Base-by-base conservation (phyloP, 495 filamentous ascomycete genomes). In the Penicillium herquei region DNA sequence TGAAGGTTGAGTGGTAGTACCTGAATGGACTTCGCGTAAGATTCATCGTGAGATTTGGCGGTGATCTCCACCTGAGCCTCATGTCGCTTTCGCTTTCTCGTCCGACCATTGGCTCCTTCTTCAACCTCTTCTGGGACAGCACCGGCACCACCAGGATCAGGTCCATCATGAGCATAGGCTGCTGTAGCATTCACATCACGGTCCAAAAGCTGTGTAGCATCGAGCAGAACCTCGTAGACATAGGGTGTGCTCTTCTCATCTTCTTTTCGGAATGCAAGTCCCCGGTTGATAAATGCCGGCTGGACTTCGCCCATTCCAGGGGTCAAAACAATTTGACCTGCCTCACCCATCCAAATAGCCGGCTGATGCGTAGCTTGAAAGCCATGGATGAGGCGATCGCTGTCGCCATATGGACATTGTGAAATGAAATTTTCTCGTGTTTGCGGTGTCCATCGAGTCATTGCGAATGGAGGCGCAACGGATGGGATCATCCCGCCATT, bases 401-500 rank as follows among this genome's bases (percentile, higher is more conserved):
- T 49, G 33, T 63, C 54, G 1, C 63, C 60, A 18, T 68, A 68
- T 1, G 65, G 62, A 8, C 61, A 60, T 37, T 68, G 65, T 0
- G 65, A 66, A 37, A 68, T 68, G 53, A 66, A 66, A 13, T 68
- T 68, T 47, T 68, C 65, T 14, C 65, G 59, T 1, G 65, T 68
- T 44, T 68, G 65, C 1, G 65, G 65, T 21, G 65, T 68, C 65
- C 65, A 68, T 10, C 65, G 63, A 6, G 65, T 68, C 65, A 68
- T 68, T 0, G 49, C 63, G 13, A 68, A 68, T 0, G 65, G 65
- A 7, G 63, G 57, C 13, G 59, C 50, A 17, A 68, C 59, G 12
- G 65, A 68, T 1, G 65, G 65, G 14, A 66, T 66, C 65, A 68
- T 68, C 7, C 65, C 65, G 3, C 65, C 65, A 30, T 68, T 68